A percentile compares a stretch with the other conserved stretches of the same genome.
These are phyloP conservation scores for Pseudozyma tsukubaensis DNA, from an alignment of 1,284 basidiomycete genomes.

Conservation along the genomic window DNA sequence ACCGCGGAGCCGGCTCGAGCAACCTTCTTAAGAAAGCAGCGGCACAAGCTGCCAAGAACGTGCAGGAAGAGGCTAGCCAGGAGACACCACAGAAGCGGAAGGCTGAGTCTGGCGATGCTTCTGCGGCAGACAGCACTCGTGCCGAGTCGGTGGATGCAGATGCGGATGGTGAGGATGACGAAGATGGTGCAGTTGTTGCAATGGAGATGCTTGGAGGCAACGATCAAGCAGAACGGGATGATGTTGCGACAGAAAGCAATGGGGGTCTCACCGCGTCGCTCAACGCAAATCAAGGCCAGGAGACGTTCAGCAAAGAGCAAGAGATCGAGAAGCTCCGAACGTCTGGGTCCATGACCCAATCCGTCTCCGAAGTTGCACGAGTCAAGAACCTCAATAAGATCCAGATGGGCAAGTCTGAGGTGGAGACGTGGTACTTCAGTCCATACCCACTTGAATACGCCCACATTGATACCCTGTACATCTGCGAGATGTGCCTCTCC, in stretches of 20 bases:
- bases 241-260: conserved; percentile 39
- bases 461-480: conserved; percentile 90
- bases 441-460: conserved; percentile 98
- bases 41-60: conserved; percentile 74
- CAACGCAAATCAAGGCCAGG: conserved; percentile 69
- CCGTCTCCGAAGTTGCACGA: conserved; percentile 93
- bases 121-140: conserved; percentile 26
- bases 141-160: conserved; percentile 69
- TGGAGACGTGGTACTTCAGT: conserved; percentile 99
- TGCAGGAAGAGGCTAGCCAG: conserved; percentile 66
- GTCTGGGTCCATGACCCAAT: conserved; percentile 98
- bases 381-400: conserved; percentile 98
- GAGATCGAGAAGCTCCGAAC: conserved; percentile 98
- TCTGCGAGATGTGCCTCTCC: conserved; percentile 92
- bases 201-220: conserved; percentile 71
- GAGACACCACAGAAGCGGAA: conserved; percentile 77
- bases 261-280: conserved; percentile 72
- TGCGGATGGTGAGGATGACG: conserved; percentile 71
- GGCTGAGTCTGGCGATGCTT: conserved; percentile 73
- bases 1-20: conserved; percentile 43
- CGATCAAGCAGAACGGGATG: conserved; percentile 57
- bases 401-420: conserved; percentile 94
- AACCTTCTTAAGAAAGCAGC: conserved; percentile 81
- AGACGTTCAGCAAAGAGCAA: conserved; percentile 85
- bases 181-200: conserved; percentile 69